Base-by-base conservation (phyloP, 768 basidiomycete genomes). In the Rhizopogon rudus region DNA sequence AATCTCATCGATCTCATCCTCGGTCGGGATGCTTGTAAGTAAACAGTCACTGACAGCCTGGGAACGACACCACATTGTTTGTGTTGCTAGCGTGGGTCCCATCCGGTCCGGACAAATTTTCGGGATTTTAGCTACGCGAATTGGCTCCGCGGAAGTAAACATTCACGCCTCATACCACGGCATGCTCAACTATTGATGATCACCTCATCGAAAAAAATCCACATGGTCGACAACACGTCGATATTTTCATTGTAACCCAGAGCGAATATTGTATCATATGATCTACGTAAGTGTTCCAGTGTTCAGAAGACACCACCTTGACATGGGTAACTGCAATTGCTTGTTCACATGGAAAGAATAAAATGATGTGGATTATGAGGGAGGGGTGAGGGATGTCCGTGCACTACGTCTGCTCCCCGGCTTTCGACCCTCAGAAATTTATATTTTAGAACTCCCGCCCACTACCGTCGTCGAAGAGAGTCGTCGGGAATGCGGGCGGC, bases 341-440 rank as follows among this genome's bases (percentile, higher is more conserved):
- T 40, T 7, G 31, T 49, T 49, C 22, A 37, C 35, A 16, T 49
- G 35, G 33, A 37, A 20, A 9, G 9, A 3, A 35, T 37, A 37
- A 13, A 35, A 37, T 35, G 20, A 40, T 17, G 16, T 40, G 16
- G 40, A n/a, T 40, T 16, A 67, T 67, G 62, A 65, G 64, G 65
- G 66, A 52, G 57, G 61, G 60, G 57, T 37, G 61, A 67, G 63
- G 65, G 65, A 70, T 72, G 57, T 67, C 62, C 69, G 69, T 70
- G 69, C 69, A 59, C 72, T 71, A 71, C 72, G 69, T 72, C 57
- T 61, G 63, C 63, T 66, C 66, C 70, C 71, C 61, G 33, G 49
- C 61, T 46, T 25, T 28, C 49, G 46, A 57, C 67, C 65, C 68
- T 67, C 63, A 10, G 64, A 66, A 51, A 48, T 39, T 54, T 69